Evolutionary conservation across 257 asterid genomes (phyloP).

Genomic region (Asclepias syriaca): DNA sequence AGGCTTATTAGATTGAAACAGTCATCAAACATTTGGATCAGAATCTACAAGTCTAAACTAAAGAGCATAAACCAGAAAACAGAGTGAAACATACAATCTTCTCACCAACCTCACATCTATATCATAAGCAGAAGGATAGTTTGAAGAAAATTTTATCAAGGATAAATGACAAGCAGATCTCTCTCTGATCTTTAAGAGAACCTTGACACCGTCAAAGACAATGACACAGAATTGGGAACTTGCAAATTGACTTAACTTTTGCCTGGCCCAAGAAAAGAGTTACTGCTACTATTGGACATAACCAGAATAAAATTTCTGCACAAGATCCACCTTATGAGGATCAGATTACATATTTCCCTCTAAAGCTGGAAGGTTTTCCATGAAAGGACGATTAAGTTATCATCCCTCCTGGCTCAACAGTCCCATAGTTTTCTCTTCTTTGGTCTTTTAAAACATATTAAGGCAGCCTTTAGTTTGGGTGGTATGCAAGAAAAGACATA

Average conservation of each 20-base stretch:
- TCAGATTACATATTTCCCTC: not conserved
- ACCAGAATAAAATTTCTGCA: not conserved
- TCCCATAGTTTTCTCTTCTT: not conserved
- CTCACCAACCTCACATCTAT: not conserved
- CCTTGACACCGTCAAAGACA: not conserved
- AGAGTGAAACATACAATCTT: not conserved
- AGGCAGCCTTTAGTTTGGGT: not conserved
- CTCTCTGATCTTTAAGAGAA: not conserved
- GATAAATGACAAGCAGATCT: not conserved
- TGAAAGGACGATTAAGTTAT: not conserved
- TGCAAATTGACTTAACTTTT: not conserved
- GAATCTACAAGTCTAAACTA: not conserved
- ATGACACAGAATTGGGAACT: not conserved
- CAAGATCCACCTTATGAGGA: not conserved
- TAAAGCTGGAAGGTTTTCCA: not conserved
- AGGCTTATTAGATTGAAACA: not conserved
- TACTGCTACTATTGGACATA: not conserved
- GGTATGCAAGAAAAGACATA: not conserved
- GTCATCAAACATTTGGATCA: not conserved
- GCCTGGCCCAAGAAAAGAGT: not conserved
- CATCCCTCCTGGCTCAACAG: not conserved
- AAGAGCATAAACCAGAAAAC: not conserved
- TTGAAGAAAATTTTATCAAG: not conserved
- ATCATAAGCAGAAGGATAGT: not conserved
- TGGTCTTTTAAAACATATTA: too few species aligned